A percentile compares a stretch with the other conserved stretches of the same genome.
phyloP scores from a whole-genome alignment of 208 protist species.

The Leishmania gerbilli region DNA sequence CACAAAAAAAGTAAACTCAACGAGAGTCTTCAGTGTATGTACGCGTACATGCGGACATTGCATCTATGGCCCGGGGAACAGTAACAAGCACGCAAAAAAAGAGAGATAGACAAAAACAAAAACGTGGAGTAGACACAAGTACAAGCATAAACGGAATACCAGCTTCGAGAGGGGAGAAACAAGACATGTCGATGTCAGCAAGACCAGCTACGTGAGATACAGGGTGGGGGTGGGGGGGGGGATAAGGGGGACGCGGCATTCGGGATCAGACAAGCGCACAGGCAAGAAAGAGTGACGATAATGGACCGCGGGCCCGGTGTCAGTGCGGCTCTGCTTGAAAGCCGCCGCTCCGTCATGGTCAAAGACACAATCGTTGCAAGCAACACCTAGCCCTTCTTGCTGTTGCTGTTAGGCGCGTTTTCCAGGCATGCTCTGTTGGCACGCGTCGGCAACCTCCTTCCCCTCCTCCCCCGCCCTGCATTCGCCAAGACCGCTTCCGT shows the following conservation, averaged over 20 bases:
- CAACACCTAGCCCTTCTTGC: not conserved
- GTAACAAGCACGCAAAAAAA: not conserved
- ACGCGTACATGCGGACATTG: not conserved
- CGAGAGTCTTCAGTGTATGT: not conserved
- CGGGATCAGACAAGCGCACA: not conserved
- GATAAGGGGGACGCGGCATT: not conserved
- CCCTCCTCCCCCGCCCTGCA: not conserved
- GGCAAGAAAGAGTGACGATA: not conserved
- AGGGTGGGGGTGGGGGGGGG: not conserved
- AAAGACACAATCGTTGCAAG: not conserved
- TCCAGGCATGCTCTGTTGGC: not conserved
- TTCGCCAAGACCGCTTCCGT: not conserved
- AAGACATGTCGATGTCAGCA: not conserved
- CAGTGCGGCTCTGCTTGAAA: not conserved
- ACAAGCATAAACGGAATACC: not conserved
- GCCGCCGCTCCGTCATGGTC: not conserved
- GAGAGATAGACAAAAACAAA: not conserved
- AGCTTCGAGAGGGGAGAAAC: not conserved
- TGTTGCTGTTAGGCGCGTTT: not conserved
- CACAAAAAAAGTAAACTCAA: not conserved
- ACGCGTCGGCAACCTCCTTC: not conserved
- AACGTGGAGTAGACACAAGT: not conserved
- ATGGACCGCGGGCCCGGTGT: not conserved
- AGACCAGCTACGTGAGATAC: not conserved
- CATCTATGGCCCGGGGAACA: not conserved